phyloP scores from a whole-genome alignment of 805 yeast genomes.

The Kluyveromyces siamensis region DNA sequence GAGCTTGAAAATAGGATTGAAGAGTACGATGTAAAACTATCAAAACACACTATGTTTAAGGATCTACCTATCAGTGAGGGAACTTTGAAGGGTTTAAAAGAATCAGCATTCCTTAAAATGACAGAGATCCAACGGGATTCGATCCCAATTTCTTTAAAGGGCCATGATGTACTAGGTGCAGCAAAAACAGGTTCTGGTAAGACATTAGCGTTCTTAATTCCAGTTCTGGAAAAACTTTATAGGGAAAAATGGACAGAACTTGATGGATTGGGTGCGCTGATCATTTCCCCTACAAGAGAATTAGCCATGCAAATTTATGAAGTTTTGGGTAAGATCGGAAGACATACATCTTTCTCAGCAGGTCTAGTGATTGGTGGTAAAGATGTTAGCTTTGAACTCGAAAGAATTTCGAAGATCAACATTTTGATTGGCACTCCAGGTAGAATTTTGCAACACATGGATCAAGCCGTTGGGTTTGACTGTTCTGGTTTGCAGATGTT shows the following conservation, averaged over 20 bases:
- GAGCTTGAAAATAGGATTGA: constrained; percentile 43
- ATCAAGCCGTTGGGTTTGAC: constrained; percentile 77
- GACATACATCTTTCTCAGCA: constrained; percentile 66
- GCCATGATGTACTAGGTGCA: constrained; percentile 74
- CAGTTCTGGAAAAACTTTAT: constrained; percentile 62
- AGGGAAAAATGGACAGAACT: constrained; percentile 67
- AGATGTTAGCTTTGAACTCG: constrained; percentile 73
- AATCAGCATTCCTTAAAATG: constrained; percentile 66
- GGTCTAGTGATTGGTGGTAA: constrained; percentile 93
- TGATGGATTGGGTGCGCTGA: constrained; percentile 84
- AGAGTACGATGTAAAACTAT: constrained; percentile 39
- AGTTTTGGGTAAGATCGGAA: constrained; percentile 75
- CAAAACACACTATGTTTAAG: constrained; percentile 44
- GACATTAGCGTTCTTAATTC: constrained; percentile 78
- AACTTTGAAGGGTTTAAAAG: constrained; percentile 64
- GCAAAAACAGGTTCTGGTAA: constrained; percentile 85
- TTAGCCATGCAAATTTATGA: constrained; percentile 86
- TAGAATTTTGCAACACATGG: constrained; percentile 79
- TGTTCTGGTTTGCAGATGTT: constrained; percentile 65
- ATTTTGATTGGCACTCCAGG: constrained; percentile 91
- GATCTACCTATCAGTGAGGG: constrained; percentile 68
- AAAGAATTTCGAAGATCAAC: constrained; percentile 69
- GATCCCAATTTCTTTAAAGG: constrained; percentile 67
- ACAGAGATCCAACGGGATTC: constrained; percentile 83
- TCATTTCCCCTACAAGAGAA: constrained; percentile 89